phyloP scores from a whole-genome alignment of 1,284 basidiomycete genomes.

The Marasmius oreades region DNA sequence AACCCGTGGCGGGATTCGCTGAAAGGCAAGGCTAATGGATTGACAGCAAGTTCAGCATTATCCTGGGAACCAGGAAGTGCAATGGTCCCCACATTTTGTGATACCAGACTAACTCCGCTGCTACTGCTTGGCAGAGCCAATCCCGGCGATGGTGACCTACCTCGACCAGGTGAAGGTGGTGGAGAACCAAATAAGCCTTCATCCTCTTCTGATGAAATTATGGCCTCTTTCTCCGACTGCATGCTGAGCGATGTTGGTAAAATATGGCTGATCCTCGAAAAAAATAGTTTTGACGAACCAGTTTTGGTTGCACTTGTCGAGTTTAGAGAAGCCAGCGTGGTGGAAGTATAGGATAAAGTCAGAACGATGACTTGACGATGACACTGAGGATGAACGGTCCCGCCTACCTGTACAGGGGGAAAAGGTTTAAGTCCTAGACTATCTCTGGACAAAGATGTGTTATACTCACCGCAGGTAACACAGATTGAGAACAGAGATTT shows the following conservation, averaged over 20 bases:
- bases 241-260: not conserved
- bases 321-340: not conserved
- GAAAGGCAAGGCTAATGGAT: slow-evolving; percentile 67
- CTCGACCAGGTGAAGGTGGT: slow-evolving; percentile 65
- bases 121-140: slow-evolving; percentile 52
- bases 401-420: no score
- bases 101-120: slow-evolving; percentile 32
- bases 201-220: slow-evolving; percentile 22
- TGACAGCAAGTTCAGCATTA: slow-evolving; percentile 77
- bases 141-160: slow-evolving; percentile 70
- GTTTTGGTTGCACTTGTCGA: not conserved
- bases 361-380: no score
- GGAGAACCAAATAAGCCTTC: slow-evolving; percentile 79
- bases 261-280: not conserved
- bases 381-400: no score
- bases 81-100: slow-evolving; percentile 91
- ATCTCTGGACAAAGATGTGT: no score
- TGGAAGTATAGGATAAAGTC: no score
- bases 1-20: slow-evolving; percentile 32
- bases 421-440: no score
- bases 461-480: no score
- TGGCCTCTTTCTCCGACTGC: not conserved
- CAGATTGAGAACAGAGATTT: no score
- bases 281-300: not conserved
- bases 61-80: slow-evolving; percentile 90